Conservation (phyloP, 306 rosid species). For the Cucumis cinereus region DNA sequence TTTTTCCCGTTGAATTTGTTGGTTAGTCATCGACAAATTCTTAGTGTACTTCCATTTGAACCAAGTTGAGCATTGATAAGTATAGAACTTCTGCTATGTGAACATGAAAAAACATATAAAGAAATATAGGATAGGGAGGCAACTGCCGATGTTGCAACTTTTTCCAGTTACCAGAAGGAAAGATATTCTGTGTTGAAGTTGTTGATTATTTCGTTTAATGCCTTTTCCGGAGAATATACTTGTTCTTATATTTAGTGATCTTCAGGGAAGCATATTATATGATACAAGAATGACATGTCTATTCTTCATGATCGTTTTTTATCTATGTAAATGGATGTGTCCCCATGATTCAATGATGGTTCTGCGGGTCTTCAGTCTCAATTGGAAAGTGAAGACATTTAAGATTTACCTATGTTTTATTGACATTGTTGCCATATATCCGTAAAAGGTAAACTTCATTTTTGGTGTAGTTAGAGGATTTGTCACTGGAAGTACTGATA, state of each 20-base stretch:
- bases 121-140: background rate
- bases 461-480: slow-evolving; percentile 64
- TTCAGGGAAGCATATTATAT: background rate
- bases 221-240: background rate
- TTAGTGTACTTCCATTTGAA: background rate
- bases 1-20: slow-evolving; percentile 93
- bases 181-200: background rate
- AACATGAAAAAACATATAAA: background rate
- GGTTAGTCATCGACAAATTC: slow-evolving; percentile 34
- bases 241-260: background rate
- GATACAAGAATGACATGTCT: background rate
- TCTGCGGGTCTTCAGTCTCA: background rate
- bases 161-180: background rate
- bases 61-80: background rate
- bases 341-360: background rate
- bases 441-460: slow-evolving; percentile 12
- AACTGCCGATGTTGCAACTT: background rate
- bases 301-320: background rate
- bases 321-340: background rate
- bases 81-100: background rate
- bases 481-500: slow-evolving; percentile 98
- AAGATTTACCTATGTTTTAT: background rate
- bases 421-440: slow-evolving; percentile 1
- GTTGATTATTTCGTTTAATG: background rate
- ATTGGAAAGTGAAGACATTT: background rate